Evolutionary conservation across 805 yeast genomes (phyloP), one percentile per base, ranked within the genome.

Genomic region (Zygotorulaspora sp.): DNA sequence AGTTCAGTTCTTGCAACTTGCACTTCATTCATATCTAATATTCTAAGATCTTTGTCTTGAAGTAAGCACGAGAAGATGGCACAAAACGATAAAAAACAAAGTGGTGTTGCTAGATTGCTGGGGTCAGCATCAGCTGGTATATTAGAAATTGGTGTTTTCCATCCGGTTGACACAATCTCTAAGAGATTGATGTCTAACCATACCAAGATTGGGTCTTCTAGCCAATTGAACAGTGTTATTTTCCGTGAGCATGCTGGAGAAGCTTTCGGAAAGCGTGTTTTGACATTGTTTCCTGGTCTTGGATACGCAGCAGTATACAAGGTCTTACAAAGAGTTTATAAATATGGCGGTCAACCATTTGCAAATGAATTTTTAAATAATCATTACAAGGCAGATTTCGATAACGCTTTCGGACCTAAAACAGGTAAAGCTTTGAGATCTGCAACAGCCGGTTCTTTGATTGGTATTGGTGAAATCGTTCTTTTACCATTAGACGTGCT

Each of bases 101-200:
- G 95, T 32, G 97, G 86, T 38, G 50, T 71, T 32, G 95, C 98
- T 54, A 79, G 97, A 65, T 81, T 90, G 29, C 72, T 92, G 31
- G 98, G 98, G 32, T 90, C 97, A 24, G 98, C 97, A 12, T 75
- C 95, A 14, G 98, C 99, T 28, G 99, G 98, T 55, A 85, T 92
- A 61, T 78, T 94, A 57, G 99, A 92, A 68, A 83, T 92, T 52
- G 95, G 83, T 40, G 94, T 92, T 27, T 92, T 92, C 78, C 99
- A 92, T 67, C 99, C 99, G 14, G 96, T 92, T 24, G 99, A 92
- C 68, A 92, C 99, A 35, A 83, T 88, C 58, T 88, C 98, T 50
- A 92, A 92, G 72, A 83, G 99, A 72, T 74, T 84, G 62, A 84
- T 84, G 94, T 78, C 87, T 23, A 84, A 84, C 67, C 80, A 76